These are phyloP conservation scores for Musa acuminata DNA, from an alignment of 176 grass and related monocot genomes.

Conservation along the genomic window DNA sequence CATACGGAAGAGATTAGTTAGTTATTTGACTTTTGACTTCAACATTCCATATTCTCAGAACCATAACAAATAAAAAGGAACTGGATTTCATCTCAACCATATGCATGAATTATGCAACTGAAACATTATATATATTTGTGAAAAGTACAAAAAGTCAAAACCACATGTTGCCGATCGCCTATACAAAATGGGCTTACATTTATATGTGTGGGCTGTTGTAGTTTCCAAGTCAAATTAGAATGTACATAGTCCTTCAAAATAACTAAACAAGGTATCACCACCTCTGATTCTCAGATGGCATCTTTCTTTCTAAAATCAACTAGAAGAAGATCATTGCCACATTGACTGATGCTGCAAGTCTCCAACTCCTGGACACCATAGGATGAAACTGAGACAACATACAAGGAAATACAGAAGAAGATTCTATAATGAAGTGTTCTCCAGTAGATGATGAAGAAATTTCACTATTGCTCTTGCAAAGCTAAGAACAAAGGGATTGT, in stretches of 20 bases:
- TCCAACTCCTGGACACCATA: not conserved
- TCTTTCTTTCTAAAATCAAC: not conserved
- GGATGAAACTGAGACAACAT: slow-evolving; percentile 3
- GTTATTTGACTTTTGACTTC: too few species aligned
- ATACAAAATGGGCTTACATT: slow-evolving; percentile 49
- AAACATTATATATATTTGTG: not conserved
- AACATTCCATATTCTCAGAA: too few species aligned
- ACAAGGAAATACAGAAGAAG: not conserved
- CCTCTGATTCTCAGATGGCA: slow-evolving; percentile 16
- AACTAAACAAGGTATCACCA: slow-evolving; percentile 37
- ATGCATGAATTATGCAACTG: not conserved
- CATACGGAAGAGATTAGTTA: too few species aligned
- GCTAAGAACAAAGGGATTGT: slow-evolving; percentile 12
- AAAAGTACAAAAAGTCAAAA: not conserved
- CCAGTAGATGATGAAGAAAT: too few species aligned
- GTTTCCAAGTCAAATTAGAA: slow-evolving; percentile 68
- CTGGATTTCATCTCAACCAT: not conserved
- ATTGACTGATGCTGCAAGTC: not conserved
- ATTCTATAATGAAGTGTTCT: not conserved
- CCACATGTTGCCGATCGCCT: not conserved
- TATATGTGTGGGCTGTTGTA: slow-evolving; percentile 53
- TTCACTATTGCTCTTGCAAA: not conserved
- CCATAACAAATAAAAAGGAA: too few species aligned
- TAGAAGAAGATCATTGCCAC: not conserved
- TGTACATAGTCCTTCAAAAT: slow-evolving; percentile 46